Conservation (phyloP, 169 alveolate genomes). For the Eimeria acervulina region DNA sequence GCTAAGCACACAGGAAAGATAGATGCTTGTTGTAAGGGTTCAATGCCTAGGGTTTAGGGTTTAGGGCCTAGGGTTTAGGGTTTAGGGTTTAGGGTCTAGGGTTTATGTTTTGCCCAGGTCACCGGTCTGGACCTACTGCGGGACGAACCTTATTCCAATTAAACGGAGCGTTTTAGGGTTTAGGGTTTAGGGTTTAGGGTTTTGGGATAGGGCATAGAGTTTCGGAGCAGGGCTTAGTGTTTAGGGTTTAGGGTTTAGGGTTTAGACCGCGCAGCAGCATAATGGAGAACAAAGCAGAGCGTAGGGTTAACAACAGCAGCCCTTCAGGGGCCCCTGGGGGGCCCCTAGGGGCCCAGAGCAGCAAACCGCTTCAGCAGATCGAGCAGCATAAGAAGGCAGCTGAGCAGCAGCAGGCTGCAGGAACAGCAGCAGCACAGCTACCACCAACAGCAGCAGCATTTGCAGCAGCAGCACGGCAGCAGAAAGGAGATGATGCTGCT, state of each 20-base stretch:
- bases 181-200: neutral
- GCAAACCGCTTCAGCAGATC: neutral
- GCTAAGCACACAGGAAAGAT: too few relatives aligned
- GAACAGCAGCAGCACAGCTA: neutral
- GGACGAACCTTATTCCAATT: too few relatives aligned
- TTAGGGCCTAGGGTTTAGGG: conserved; percentile 51
- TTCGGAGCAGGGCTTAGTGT: neutral
- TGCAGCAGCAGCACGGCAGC: neutral
- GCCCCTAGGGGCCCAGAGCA: neutral
- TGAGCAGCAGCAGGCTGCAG: neutral
- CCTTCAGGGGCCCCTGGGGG: conserved; percentile 37
- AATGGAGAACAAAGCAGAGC: neutral
- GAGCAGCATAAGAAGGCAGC: neutral
- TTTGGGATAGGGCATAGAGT: neutral
- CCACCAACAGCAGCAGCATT: neutral
- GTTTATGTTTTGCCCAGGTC: neutral
- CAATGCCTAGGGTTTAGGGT: neutral
- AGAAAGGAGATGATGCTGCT: neutral
- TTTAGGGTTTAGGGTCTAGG: conserved; percentile 64
- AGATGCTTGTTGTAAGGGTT: too few relatives aligned
- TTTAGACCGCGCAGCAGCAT: neutral
- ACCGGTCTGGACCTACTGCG: too few relatives aligned
- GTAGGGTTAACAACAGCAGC: neutral
- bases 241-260: conserved; percentile 8
- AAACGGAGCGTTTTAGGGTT: neutral